phyloP scores from a whole-genome alignment of 805 yeast genomes.

The Saccharomycopsis babjevae region DNA sequence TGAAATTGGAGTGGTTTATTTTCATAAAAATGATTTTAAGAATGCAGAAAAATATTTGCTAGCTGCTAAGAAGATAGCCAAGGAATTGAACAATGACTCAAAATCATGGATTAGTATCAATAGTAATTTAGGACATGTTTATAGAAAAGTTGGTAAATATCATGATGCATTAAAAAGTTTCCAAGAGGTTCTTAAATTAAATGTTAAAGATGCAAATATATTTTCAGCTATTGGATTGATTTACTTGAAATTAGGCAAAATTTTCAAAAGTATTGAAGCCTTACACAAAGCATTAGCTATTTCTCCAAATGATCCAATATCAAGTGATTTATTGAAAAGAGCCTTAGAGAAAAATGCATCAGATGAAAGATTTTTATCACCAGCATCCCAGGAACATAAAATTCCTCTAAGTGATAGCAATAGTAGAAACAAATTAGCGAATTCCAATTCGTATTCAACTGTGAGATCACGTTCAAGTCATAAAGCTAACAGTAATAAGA shows the following conservation, averaged over 20 bases:
- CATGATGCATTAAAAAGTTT: slow-evolving; percentile 67
- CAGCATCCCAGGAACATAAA: neutral
- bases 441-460: neutral
- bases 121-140: slow-evolving; percentile 82
- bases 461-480: neutral
- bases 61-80: slow-evolving; percentile 63
- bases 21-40: slow-evolving; percentile 56
- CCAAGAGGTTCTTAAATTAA: slow-evolving; percentile 58
- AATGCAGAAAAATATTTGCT: slow-evolving; percentile 63
- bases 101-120: slow-evolving; percentile 79
- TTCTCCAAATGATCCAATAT: slow-evolving; percentile 72
- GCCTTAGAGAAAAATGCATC: slow-evolving; percentile 44
- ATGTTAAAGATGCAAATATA: slow-evolving; percentile 63
- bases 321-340: slow-evolving; percentile 67
- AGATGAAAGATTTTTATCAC: slow-evolving; percentile 2
- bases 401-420: neutral
- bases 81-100: slow-evolving; percentile 62
- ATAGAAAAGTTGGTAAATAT: slow-evolving; percentile 51
- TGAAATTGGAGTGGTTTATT: slow-evolving; percentile 87
- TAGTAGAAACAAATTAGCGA: neutral
- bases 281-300: slow-evolving; percentile 77
- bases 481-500: neutral
- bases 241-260: slow-evolving; percentile 56
- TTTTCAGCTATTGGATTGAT: slow-evolving; percentile 80
- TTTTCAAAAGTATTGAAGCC: slow-evolving; percentile 57